These are phyloP conservation scores for Chiua virens DNA, from an alignment of 768 basidiomycete species.

Conservation along the genomic window DNA sequence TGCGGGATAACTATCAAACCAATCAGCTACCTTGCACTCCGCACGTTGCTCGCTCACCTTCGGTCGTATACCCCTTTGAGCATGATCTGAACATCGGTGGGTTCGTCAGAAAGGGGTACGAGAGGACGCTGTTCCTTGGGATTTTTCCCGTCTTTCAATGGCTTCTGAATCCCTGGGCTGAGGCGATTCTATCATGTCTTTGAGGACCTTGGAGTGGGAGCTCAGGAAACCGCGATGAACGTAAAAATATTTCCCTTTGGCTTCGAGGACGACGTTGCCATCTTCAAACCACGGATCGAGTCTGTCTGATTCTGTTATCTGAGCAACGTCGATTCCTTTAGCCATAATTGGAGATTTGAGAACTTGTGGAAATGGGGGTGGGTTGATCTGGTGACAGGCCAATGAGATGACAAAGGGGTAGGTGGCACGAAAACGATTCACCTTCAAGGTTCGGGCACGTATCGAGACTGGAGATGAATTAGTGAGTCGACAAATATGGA, in stretches of 20 bases:
- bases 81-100: constrained; percentile 12
- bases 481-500: too few relatives aligned
- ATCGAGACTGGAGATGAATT: too few relatives aligned
- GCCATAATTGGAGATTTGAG: too few relatives aligned
- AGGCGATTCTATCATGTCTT: constrained; percentile 17
- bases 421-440: too few relatives aligned
- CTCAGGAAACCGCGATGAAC: constrained; percentile 32
- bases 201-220: constrained; percentile 30
- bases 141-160: background rate
- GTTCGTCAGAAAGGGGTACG: constrained; percentile 14
- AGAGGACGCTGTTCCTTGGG: constrained; percentile 22
- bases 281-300: constrained; percentile 16
- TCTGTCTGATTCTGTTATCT: too few relatives aligned
- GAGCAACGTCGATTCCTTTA: too few relatives aligned
- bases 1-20: too few relatives aligned
- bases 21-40: too few relatives aligned
- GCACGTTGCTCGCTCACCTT: background rate
- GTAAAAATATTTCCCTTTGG: constrained; percentile 27
- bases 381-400: too few relatives aligned
- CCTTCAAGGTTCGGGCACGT: too few relatives aligned
- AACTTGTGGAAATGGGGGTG: too few relatives aligned
- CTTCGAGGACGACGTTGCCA: constrained; percentile 31
- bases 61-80: constrained; percentile 22
- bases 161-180: background rate
- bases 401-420: too few relatives aligned